Base-by-base conservation (phyloP, 164 flowering plant genomes). In the Stephania cephalantha region DNA sequence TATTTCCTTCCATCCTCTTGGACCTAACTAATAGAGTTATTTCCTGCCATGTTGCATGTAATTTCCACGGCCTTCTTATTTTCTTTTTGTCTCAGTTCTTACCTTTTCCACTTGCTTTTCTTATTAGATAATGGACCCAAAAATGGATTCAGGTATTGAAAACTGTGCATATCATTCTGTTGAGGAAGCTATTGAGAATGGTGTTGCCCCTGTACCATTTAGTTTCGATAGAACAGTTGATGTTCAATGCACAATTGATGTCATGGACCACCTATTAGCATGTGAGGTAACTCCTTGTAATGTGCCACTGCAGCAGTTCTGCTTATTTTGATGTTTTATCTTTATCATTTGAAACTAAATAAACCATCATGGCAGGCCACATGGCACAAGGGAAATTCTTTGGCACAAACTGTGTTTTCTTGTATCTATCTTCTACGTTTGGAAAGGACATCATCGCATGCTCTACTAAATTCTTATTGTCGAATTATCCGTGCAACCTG, bases 111-210 rank as follows among this genome's bases (percentile, higher is more conserved):
- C 70, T 75, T 72, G 53, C 44, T 65, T 18, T 48, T 71, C 31
- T 66, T 78, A 52, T 50, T 76, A 95, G 99, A 95, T 95, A 78
- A 95, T 95, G 99, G 99, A 95, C 85, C 99, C 99, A 77, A 95
- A 95, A 86, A 95, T 95, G 99, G 99, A 95, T 84, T 89, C 99
- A 30, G 99, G 99, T 64, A 88, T 93, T 65, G 87, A 87, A 75
- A 83, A 76, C 68, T 75, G 84, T 81, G 89, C 84, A 76, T 95
- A 90, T 81, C 86, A 81, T 80, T 95, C 99, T 48, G 83, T 95
- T 77, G 98, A 93, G 76, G 98, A 95, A 83, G 99, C 99, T 42
- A 90, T 95, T 80, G 97, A 95, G 77, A 80, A 84, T 82, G 96
- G 96, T 82, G 96, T 89, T 81, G 99, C 99, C 71, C 99, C 99